Base-by-base conservation (phyloP, 192 early-diverging fungal genomes). In the Backusella tarrabulga region DNA sequence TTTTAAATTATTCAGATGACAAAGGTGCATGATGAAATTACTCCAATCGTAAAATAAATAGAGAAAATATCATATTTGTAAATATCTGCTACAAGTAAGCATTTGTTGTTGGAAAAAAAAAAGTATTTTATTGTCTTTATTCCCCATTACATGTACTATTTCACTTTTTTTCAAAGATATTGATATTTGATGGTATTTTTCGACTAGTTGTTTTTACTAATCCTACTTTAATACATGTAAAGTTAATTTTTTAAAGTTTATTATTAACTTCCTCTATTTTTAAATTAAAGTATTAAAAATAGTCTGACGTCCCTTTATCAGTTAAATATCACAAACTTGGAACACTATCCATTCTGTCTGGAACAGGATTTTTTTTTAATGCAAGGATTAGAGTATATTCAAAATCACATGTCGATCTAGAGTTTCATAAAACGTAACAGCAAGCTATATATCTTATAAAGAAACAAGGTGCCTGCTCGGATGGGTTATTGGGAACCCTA, bases 221-320 rank as follows among this genome's bases (percentile, higher is more conserved):
- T 26, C 29, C 9, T 29, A 26, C 8, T 8, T 60, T 60, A 60
- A 9, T 26, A 26, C 9, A 60, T 26, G 23, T 21, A 60, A 23
- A 46, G 54, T 12, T 60, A 60, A 60, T 23, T 60, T 60, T 60
- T 60, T 60, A 56, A 23, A 23, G n/a, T 56, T 23, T 56, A 56
- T 56, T 56, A 56, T 56, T 56, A 63, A 63, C 23, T 63, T 21
- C 54, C 26, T 63, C 56, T 63, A 63, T 32, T 63, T 63, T 63
- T 63, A 63, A 63, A 63, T 60, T 60, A 60, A 19, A 60, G 54
- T 60, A n/a, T 32, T 32, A 56, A 56, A 56, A 56, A 56, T 56
- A 56, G 21, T 23, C 54, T 56, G 7, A 56, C 19, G 21, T 56
- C 54, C 54, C 54, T 26, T 26, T 63, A 50, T 50, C 46, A 50